phyloP scores from a whole-genome alignment of 495 filamentous ascomycete genomes.

The Hypoxylon fragiforme region DNA sequence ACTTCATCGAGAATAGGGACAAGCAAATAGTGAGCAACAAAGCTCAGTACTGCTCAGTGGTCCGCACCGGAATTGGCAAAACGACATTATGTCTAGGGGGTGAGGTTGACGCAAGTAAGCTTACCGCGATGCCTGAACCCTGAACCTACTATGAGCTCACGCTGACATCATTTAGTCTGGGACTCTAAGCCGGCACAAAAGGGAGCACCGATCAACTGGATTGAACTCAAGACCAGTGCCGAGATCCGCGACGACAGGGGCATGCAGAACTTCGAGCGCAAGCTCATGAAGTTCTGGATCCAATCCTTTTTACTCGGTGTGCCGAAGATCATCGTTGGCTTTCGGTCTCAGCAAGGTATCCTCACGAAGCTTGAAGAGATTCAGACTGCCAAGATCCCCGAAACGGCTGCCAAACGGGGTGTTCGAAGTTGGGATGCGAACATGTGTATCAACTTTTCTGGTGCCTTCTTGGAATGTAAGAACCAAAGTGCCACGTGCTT shows the following conservation, averaged over 20 bases:
- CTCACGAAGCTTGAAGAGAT: constrained; percentile 73
- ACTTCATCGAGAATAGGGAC: constrained; percentile 76
- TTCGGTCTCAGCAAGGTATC: constrained; percentile 73
- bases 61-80: constrained; percentile 80
- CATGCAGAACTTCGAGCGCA: constrained; percentile 76
- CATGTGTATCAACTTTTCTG: constrained; percentile 86
- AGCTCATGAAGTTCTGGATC: constrained; percentile 93
- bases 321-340: constrained; percentile 88
- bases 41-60: constrained; percentile 92
- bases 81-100: constrained; percentile 78
- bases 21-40: constrained; percentile 77
- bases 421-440: constrained; percentile 82
- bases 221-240: constrained; percentile 91
- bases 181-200: constrained; percentile 70
- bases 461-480: constrained; percentile 73
- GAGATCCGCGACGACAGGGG: constrained; percentile 67
- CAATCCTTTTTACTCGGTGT: constrained; percentile 95
- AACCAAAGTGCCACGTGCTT: neutral
- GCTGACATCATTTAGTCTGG: constrained; percentile 62
- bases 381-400: constrained; percentile 75
- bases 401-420: constrained; percentile 65
- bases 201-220: constrained; percentile 77
- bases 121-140: neutral
- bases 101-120: constrained; percentile 86
- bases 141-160: neutral